Base-by-base conservation (phyloP, 2,329 filamentous ascomycete genomes). In the Nannizziopsis barbatae region DNA sequence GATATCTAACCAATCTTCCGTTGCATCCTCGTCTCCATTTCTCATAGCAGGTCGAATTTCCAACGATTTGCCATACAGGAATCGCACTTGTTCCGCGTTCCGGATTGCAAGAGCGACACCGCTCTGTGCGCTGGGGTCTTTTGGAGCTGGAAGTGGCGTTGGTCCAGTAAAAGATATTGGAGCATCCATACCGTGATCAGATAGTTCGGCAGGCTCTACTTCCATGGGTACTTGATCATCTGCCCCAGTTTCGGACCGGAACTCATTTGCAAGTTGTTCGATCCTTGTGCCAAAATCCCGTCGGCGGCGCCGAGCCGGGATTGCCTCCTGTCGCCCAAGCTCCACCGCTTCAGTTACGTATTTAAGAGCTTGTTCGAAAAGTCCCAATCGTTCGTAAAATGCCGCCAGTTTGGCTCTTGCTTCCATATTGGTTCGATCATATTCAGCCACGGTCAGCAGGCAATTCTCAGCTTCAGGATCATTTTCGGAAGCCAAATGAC, bases 331-430 rank as follows among this genome's bases (percentile, higher is more conserved):
- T 61, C 69, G 68, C n/a, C 73, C 73, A 27, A 88, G 69, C 30
- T 78, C 73, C 56, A 90, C 76, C 7, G 86, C 81, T 61, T 93
- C 83, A 31, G 83, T 83, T 42, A 86, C 79, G 44, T 88, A 77
- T 51, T 84, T 80, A 50, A 88, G 77, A 1, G 88, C 88, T 58
- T 86, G 80, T 58, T 88, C 83, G 17, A 77, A 80, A 66, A 83
- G 79, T 53, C 81, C 81, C 39, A 76, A 76, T 53, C 75, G 79
- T 62, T 93, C 86, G 59, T 93, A 95, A 64, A 95, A 79, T 58
- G 84, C 88, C 10, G 86, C 86, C 8, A 95, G 72, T 57, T 86
- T 79, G 27, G 85, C 79, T 35, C 86, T 81, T 35, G 86, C 85
- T 53, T 88, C 82, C 42, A 90, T 80, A 50, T 83, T 81, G 36